Conservation (phyloP, 176 grass and related monocot species). For the Aegilops longissima region DNA sequence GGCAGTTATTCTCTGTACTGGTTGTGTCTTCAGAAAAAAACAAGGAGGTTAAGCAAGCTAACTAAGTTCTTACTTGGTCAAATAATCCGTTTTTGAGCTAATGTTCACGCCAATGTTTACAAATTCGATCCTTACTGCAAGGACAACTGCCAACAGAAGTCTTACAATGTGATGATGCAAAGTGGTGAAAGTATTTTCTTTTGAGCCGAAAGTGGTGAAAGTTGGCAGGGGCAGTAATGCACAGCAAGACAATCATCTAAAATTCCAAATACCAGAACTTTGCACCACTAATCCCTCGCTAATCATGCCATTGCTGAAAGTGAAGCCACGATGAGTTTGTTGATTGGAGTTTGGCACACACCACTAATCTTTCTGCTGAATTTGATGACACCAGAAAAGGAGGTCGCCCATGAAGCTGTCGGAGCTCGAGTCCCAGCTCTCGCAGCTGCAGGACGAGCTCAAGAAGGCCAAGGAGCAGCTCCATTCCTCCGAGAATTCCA, state of each 20-base stretch:
- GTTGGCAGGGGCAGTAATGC: background rate
- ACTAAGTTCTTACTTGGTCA: background rate
- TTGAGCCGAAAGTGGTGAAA: too few species aligned
- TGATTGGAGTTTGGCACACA: background rate
- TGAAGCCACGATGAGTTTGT: background rate
- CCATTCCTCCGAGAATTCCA: conserved; percentile 58
- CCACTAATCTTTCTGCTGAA: conserved; percentile 29
- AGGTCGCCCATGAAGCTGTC: conserved; percentile 57
- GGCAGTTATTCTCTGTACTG: background rate
- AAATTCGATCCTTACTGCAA: background rate
- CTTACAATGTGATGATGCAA: background rate
- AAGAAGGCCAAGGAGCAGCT: conserved; percentile 83
- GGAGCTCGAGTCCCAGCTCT: conserved; percentile 64
- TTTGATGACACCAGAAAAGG: conserved; percentile 55
- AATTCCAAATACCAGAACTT: background rate
- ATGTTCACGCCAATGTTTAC: background rate
- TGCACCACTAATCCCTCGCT: background rate
- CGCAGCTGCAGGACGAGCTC: conserved; percentile 75
- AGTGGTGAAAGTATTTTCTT: background rate
- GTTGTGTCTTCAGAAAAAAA: background rate
- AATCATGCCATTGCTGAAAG: background rate
- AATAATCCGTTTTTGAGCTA: background rate
- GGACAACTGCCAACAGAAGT: background rate
- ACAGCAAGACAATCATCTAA: background rate
- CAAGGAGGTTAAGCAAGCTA: background rate